A percentile compares a stretch with the other conserved stretches of the same genome.
Evolutionary conservation across 2,329 filamentous ascomycete genomes (phyloP).

Genomic region (Chaetomiaceae sp.): DNA sequence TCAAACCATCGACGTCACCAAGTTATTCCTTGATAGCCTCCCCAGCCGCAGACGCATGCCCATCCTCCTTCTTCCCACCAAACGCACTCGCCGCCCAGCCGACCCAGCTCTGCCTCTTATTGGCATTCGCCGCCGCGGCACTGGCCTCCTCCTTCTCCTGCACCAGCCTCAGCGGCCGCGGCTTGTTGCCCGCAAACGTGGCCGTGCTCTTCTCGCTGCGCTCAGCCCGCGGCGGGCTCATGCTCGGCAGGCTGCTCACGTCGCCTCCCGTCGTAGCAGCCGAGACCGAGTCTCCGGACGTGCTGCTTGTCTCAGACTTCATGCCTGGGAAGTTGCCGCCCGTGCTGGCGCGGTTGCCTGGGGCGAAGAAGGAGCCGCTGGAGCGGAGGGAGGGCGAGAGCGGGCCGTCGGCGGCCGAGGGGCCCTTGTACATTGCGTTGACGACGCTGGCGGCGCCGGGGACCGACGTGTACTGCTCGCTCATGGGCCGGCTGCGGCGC

Average conservation of each 20-base stretch:
- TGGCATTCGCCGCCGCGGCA: constrained; percentile 36
- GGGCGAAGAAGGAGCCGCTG: constrained; percentile 61
- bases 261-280: constrained; percentile 38
- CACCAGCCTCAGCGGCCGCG: constrained; percentile 80
- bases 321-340: constrained; percentile 70
- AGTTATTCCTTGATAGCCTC: constrained; percentile 28
- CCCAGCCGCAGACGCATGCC: not conserved
- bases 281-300: constrained; percentile 61
- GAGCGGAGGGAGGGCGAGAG: constrained; percentile 57
- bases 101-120: constrained; percentile 63
- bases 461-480: constrained; percentile 54
- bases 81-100: constrained; percentile 48
- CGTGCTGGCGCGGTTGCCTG: constrained; percentile 43
- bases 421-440: constrained; percentile 84
- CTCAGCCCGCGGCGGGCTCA: constrained; percentile 50
- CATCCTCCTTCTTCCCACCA: constrained; percentile 44
- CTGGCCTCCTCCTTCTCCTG: constrained; percentile 64
- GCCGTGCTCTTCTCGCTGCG: constrained; percentile 55
- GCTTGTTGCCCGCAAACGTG: constrained; percentile 64
- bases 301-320: constrained; percentile 59
- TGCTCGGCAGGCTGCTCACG: constrained; percentile 41
- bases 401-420: constrained; percentile 52
- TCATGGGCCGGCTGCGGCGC: constrained; percentile 54
- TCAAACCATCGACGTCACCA: not conserved
- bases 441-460: constrained; percentile 67